These are phyloP conservation scores for Yamadazyma membranifaciens DNA, from an alignment of 1,139 yeast species.

Conservation along the genomic window DNA sequence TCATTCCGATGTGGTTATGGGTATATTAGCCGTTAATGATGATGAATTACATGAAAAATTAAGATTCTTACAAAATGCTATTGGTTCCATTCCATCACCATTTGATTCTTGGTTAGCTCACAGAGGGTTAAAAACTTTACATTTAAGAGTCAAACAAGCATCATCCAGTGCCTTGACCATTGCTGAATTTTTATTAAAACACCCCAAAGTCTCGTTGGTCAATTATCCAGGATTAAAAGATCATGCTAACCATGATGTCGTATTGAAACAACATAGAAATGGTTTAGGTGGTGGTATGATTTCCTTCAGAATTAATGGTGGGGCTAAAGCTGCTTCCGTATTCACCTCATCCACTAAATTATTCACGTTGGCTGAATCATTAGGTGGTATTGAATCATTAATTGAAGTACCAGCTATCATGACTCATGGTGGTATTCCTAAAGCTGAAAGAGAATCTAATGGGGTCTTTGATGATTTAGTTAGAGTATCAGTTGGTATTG, in stretches of 20 bases:
- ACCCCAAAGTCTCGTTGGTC: slow-evolving; percentile 59
- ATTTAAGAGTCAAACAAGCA: slow-evolving; percentile 74
- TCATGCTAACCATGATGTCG: slow-evolving; percentile 64
- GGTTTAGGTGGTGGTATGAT: slow-evolving; percentile 92
- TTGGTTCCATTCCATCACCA: slow-evolving; percentile 88
- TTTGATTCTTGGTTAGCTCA: slow-evolving; percentile 93
- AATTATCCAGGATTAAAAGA: slow-evolving; percentile 80
- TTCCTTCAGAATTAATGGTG: slow-evolving; percentile 83
- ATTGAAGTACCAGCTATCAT: slow-evolving; percentile 88
- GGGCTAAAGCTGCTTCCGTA: slow-evolving; percentile 70
- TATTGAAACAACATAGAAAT: slow-evolving; percentile 74
- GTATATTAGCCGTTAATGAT: slow-evolving; percentile 72
- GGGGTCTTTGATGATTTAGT: slow-evolving; percentile 84
- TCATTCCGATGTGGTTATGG: slow-evolving; percentile 90
- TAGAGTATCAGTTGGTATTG: slow-evolving; percentile 85
- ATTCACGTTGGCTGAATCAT: slow-evolving; percentile 84
- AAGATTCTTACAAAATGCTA: slow-evolving; percentile 81
- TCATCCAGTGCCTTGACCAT: slow-evolving; percentile 64
- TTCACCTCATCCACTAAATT: slow-evolving; percentile 74
- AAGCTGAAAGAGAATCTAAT: slow-evolving; percentile 71
- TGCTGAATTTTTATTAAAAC: slow-evolving; percentile 60
- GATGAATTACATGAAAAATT: slow-evolving; percentile 60
- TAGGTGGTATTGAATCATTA: slow-evolving; percentile 87
- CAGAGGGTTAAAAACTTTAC: slow-evolving; percentile 87
- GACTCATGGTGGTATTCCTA: slow-evolving; percentile 93